These are phyloP conservation scores for Aureobasidium sp. DNA, from an alignment of 2,329 filamentous ascomycete species.

Conservation along the genomic window DNA sequence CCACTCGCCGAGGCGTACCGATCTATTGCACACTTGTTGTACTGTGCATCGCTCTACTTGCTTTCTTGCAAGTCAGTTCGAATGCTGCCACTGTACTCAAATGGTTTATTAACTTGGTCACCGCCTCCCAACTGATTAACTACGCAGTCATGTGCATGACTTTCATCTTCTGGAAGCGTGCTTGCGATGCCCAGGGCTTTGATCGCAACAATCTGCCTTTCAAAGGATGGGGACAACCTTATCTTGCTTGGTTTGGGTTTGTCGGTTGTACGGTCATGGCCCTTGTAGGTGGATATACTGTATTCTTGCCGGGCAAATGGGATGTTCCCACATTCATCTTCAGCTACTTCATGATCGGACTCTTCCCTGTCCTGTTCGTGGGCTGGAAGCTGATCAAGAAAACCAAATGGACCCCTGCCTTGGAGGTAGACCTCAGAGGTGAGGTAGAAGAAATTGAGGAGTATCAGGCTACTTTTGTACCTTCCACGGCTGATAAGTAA, in stretches of 20 bases:
- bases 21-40: conserved; percentile 64
- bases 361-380: conserved; percentile 62
- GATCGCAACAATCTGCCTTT: conserved; percentile 63
- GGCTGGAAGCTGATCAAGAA: conserved; percentile 65
- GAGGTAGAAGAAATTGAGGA: conserved; percentile 62
- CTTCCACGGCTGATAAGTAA: conserved; percentile 25
- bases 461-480: conserved; percentile 56
- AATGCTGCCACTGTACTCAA: conserved; percentile 59
- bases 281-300: conserved; percentile 67
- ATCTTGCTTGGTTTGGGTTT: conserved; percentile 60
- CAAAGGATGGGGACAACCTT: conserved; percentile 63
- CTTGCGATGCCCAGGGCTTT: conserved; percentile 62
- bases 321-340: conserved; percentile 49
- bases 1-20: conserved; percentile 61
- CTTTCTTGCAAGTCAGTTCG: conserved; percentile 66
- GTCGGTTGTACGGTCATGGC: conserved; percentile 61
- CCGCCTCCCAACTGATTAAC: conserved; percentile 68
- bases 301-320: conserved; percentile 65
- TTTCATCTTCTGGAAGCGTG: conserved; percentile 66
- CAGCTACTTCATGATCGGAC: conserved; percentile 61
- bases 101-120: conserved; percentile 67
- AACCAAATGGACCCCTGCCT: conserved; percentile 50
- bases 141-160: conserved; percentile 63
- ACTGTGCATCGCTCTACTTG: conserved; percentile 60
- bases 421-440: conserved; percentile 56